Base-by-base conservation (phyloP, 345 rosid species). In the Rhodomyrtus tomentosa region DNA sequence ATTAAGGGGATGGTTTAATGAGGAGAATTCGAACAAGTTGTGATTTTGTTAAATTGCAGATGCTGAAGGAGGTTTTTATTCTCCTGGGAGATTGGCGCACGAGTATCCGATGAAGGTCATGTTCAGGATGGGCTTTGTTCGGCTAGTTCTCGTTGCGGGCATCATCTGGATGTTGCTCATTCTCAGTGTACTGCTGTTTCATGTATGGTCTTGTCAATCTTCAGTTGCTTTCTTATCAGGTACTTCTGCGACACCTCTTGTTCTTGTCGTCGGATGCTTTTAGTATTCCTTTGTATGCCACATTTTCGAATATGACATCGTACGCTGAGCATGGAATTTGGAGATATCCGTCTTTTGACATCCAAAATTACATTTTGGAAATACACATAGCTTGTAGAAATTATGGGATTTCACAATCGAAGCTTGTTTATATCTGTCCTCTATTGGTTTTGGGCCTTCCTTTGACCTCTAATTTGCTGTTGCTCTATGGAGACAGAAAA, bases 141-240 rank as follows among this genome's bases (percentile, higher is more conserved):
- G 95, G 27, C 89, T 97, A 91, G 91, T 95, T 88, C 91, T 96
- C 50, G 96, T 96, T 2, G 99, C 88, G 0, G 98, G 95, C 91
- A 93, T 97, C 55, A 81, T 91, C 49, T 97, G 96, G 99, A 94
- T 95, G 98, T 84, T 97, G 15, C 95, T 96, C 81, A 94, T 97
- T 87, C 95, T 97, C 72, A 16, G 90, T 85, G 96, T 89, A 3
- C 84, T 93, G 38, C 83, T 95, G 54, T 91, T 97, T 88, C 99
- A 95, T 84, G 85, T 96, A 68, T 96, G 99, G 98, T 93, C 98
- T 81, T 96, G 98, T 85, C 98, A 93, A 76, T 92, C 99, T 88
- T 91, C 98, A 1, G 84, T 90, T 48, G 85, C 92, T 21, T 92
- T 96, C 90, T 90, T 97, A 87, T 93, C 99, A 91, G 98, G 99